A percentile compares a stretch with the other conserved stretches of the same genome.
Conservation (phyloP, 768 basidiomycete species). For the Rubroboletus pulcherrimus region DNA sequence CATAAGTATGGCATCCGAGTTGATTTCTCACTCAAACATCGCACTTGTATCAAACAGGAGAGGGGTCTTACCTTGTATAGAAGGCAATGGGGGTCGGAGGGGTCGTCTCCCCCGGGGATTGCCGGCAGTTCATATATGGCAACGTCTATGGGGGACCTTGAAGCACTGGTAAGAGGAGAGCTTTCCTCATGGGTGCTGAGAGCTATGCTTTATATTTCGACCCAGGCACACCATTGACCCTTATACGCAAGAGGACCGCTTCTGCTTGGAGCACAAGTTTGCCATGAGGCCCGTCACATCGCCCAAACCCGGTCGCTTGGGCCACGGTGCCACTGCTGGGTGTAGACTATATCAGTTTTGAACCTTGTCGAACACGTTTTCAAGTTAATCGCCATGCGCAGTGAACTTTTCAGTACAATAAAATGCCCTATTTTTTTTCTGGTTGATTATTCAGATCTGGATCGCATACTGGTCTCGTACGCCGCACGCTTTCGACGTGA, state of each 20-base stretch:
- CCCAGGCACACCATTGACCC: conserved; percentile 15
- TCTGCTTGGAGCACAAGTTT: not conserved
- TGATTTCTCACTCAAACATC: conserved; percentile 10
- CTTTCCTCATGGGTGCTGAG: not conserved
- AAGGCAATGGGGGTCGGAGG: conserved; percentile 10
- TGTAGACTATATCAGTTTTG: not conserved
- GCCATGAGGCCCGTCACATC: conserved; percentile 4
- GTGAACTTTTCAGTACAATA: not conserved
- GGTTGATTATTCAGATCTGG: conserved; percentile 2
- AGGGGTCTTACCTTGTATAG: conserved; percentile 9
- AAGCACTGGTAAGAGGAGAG: not conserved
- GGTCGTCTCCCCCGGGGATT: conserved; percentile 15
- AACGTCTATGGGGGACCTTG: not conserved
- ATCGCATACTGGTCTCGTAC: not conserved
- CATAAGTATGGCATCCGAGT: conserved; percentile 7
- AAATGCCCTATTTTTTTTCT: not conserved
- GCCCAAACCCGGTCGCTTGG: conserved; percentile 18
- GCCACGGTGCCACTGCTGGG: conserved; percentile 8
- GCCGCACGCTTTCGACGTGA: conserved; percentile 2
- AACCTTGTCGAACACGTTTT: conserved; percentile 18
- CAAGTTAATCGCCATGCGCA: not conserved
- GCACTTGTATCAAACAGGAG: not conserved
- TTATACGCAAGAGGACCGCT: conserved; percentile 8
- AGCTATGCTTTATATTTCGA: conserved; percentile 13
- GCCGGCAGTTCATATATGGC: conserved; percentile 9